phyloP scores from a whole-genome alignment of 2,329 filamentous ascomycete genomes.

The Stemphylium vesicarium region DNA sequence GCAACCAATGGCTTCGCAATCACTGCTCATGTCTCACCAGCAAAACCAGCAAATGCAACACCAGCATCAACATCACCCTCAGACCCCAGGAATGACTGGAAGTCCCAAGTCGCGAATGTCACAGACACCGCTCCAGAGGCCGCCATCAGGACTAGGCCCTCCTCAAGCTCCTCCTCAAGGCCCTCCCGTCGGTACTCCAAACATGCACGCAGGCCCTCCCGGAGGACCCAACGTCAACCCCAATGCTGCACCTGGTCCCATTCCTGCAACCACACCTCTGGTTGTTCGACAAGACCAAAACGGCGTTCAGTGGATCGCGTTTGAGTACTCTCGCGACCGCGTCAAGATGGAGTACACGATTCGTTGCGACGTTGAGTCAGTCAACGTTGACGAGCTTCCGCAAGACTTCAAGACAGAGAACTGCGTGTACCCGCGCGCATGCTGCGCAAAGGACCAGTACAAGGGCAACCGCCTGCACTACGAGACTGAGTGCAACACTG shows the following conservation, averaged over 20 bases:
- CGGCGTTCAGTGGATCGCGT: conserved; percentile 98
- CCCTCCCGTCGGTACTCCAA: conserved; percentile 49
- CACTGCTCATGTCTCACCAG: conserved; percentile 61
- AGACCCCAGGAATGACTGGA: conserved; percentile 66
- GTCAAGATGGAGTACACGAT: conserved; percentile 99
- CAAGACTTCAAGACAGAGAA: conserved; percentile 97
- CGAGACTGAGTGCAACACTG: conserved; percentile 97
- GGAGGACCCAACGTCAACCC: conserved; percentile 70
- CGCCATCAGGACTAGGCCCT: conserved; percentile 55
- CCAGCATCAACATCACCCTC: conserved; percentile 53
- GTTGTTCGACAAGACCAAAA: conserved; percentile 95
- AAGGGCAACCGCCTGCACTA: conserved; percentile 94
- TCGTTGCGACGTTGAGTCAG: conserved; percentile 94
- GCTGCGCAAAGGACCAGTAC: conserved; percentile 94
- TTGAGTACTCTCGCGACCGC: conserved; percentile 94
- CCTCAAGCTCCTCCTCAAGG: conserved; percentile 50
- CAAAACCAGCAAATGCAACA: conserved; percentile 50
- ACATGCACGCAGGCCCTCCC: conserved; percentile 49
- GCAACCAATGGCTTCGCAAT: conserved; percentile 57
- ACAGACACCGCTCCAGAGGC: conserved; percentile 62
- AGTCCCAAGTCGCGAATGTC: conserved; percentile 61
- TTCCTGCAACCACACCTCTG: conserved; percentile 92
- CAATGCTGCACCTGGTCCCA: conserved; percentile 92
- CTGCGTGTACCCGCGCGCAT: conserved; percentile 95
- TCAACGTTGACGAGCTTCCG: conserved; percentile 84